Evolutionary conservation across 2,329 filamentous ascomycete species (phyloP).

Genomic region (Diaporthe ilicicola): DNA sequence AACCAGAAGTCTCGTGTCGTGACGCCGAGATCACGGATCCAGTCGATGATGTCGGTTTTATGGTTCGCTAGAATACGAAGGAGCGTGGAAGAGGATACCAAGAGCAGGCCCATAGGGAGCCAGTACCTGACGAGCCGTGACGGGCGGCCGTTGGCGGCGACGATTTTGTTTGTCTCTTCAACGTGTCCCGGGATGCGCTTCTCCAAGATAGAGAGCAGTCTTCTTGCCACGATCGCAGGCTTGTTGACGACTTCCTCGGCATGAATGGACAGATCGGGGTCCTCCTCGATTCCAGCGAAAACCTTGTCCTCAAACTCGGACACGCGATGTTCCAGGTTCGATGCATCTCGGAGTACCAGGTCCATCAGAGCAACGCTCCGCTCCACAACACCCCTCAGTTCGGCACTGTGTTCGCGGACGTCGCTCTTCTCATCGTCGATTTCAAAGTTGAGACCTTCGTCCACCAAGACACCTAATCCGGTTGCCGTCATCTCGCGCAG

Average conservation of each 20-base stretch:
- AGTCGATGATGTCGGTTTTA: conserved; percentile 78
- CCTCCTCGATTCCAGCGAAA: conserved; percentile 68
- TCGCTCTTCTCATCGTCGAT: conserved; percentile 63
- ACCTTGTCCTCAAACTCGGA: conserved; percentile 72
- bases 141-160: conserved; percentile 77
- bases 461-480: conserved; percentile 85
- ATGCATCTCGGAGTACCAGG: conserved; percentile 78
- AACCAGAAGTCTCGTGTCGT: conserved; percentile 91
- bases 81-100: conserved; percentile 89
- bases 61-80: conserved; percentile 79
- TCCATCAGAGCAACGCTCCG: conserved; percentile 87
- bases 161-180: conserved; percentile 61
- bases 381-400: conserved; percentile 77
- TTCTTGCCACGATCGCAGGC: conserved; percentile 69
- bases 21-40: conserved; percentile 80
- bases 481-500: conserved; percentile 84
- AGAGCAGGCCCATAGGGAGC: conserved; percentile 75
- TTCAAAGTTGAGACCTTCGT: conserved; percentile 80
- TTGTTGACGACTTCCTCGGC: conserved; percentile 56
- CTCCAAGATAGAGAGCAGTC: conserved; percentile 75
- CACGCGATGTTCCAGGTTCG: conserved; percentile 68
- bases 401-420: conserved; percentile 51
- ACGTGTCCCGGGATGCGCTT: conserved; percentile 74
- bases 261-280: conserved; percentile 65
- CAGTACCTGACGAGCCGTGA: conserved; percentile 83